Evolutionary conservation across 257 asterid species (phyloP).

Genomic region (Forsythia viridissima): DNA sequence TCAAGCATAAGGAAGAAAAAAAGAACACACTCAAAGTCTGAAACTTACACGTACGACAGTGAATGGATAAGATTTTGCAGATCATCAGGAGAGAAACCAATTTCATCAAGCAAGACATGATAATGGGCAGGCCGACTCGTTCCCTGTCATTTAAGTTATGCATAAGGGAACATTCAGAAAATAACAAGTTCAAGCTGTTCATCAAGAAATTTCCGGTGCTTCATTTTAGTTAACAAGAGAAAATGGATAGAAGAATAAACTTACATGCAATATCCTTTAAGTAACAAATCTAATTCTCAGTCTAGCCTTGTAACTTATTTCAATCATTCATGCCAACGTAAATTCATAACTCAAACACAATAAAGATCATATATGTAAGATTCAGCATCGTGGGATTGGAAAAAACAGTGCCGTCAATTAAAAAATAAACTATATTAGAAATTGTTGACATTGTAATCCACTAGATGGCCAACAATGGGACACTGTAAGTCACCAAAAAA

Average conservation of each 20-base stretch:
- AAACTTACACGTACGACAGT: constrained; percentile 83
- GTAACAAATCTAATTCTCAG: neutral
- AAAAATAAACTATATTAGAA: neutral
- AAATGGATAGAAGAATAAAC: neutral
- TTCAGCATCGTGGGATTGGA: neutral
- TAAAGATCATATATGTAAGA: neutral
- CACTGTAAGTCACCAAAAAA: neutral
- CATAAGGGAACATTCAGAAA: neutral
- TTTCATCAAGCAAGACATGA: constrained; percentile 86
- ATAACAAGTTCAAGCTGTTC: neutral
- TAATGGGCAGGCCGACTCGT: constrained; percentile 90
- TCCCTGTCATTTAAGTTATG: constrained; percentile 56
- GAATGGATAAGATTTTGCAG: constrained; percentile 83
- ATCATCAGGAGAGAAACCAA: constrained; percentile 88
- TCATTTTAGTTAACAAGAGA: neutral
- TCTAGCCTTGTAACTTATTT: neutral
- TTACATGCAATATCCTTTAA: neutral
- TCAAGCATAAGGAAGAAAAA: neutral
- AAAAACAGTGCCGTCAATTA: neutral
- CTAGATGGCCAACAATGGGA: neutral
- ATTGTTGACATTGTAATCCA: neutral
- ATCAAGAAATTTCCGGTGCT: neutral
- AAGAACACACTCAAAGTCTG: neutral
- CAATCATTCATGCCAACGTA: neutral
- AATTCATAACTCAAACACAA: neutral